Percentiles rank a stretch among this genome's conserved stretches.
Conservation (phyloP, 257 asterid genomes). For the Ophiorrhiza pumila region DNA sequence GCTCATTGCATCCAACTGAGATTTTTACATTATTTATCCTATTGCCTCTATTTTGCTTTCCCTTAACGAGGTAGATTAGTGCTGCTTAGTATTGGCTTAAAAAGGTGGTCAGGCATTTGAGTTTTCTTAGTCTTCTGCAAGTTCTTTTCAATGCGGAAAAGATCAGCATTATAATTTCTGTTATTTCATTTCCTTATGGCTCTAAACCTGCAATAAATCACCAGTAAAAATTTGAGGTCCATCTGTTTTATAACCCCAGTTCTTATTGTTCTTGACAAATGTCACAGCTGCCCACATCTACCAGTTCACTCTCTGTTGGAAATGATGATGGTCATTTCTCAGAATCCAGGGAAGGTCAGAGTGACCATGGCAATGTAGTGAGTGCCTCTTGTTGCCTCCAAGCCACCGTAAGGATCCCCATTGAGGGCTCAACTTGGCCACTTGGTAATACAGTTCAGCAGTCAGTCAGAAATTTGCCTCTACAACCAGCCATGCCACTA, state of each 20-base stretch:
- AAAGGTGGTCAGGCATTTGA: neutral
- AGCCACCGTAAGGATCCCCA: neutral
- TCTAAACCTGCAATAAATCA: neutral
- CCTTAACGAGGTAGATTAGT: neutral
- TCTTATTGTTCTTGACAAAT: neutral
- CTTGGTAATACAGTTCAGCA: constrained; percentile 15
- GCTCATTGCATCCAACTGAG: too few species aligned
- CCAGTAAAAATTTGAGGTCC: neutral
- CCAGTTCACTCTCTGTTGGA: neutral
- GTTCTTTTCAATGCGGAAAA: neutral
- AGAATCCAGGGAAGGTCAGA: constrained; percentile 7
- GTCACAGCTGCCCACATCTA: constrained; percentile 10
- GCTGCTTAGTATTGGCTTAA: neutral
- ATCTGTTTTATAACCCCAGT: neutral
- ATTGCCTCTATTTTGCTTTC: too few species aligned
- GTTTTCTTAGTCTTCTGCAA: neutral
- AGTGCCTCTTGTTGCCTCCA: constrained; percentile 9
- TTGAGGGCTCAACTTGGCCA: constrained; percentile 5
- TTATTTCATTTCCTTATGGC: neutral
- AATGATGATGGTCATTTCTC: neutral
- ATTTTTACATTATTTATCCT: neutral
- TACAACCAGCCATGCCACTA: neutral
- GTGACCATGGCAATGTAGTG: neutral
- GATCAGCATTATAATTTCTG: neutral
- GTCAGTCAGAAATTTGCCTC: constrained; percentile 11